These are phyloP conservation scores for Hibiscus tridactylites DNA, from an alignment of 345 rosid species.

Conservation along the genomic window DNA sequence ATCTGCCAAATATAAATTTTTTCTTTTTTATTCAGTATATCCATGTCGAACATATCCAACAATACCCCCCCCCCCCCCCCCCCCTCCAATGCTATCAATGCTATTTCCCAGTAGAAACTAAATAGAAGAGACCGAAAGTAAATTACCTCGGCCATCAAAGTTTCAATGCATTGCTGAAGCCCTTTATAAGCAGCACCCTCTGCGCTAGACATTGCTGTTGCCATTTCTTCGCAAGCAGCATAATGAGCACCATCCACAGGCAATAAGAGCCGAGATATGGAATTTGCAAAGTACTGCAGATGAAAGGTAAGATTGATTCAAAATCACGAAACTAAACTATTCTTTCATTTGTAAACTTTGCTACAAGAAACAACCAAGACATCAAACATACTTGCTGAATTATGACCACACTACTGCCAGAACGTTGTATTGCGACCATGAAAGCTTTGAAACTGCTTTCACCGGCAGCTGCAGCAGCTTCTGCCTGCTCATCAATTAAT, in stretches of 20 bases:
- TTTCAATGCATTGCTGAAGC: slow-evolving; percentile 98
- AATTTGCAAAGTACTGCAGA: slow-evolving; percentile 83
- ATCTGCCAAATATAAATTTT: not conserved
- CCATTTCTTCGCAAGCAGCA: slow-evolving; percentile 99
- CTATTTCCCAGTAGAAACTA: slow-evolving; percentile 3
- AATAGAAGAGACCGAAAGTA: slow-evolving; percentile 8
- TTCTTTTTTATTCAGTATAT: not conserved
- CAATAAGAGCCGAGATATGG: slow-evolving; percentile 87
- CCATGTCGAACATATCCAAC: not conserved
- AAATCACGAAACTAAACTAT: not conserved
- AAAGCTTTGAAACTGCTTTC: slow-evolving; percentile 98
- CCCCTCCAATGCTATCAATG: not conserved
- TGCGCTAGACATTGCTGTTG: slow-evolving; percentile 94
- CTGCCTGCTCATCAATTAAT: slow-evolving; percentile 57
- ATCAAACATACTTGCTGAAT: slow-evolving; percentile 65
- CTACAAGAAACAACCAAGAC: slow-evolving; percentile 4
- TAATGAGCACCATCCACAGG: slow-evolving; percentile 99
- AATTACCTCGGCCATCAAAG: slow-evolving; percentile 98
- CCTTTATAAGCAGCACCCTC: slow-evolving; percentile 98
- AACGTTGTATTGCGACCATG: slow-evolving; percentile 98
- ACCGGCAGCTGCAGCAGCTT: slow-evolving; percentile 99
- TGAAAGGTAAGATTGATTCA: slow-evolving; percentile 14
- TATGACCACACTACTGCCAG: slow-evolving; percentile 96
- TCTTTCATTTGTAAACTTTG: slow-evolving; percentile 4
- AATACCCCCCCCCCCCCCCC: not conserved